phyloP scores from a whole-genome alignment of 1,284 basidiomycete genomes.

The Leccinum griseonigrum region DNA sequence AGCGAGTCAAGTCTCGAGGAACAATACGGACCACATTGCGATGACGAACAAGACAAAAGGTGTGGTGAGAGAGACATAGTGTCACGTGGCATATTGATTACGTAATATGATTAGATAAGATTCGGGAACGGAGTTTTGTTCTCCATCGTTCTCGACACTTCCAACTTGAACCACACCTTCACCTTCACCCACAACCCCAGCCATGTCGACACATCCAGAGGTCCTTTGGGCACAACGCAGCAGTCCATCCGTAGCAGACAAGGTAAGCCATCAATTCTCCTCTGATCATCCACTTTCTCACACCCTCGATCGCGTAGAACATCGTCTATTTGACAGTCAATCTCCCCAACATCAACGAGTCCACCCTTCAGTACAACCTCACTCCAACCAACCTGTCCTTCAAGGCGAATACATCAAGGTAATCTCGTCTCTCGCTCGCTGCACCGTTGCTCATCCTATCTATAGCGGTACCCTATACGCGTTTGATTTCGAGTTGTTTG shows the following conservation, averaged over 20 bases:
- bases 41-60: background rate
- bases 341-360: conserved; percentile 73
- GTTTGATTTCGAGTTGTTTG: conserved; percentile 73
- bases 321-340: conserved; percentile 83
- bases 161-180: conserved; percentile 17
- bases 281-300: conserved; percentile 9
- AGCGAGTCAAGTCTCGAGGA: background rate
- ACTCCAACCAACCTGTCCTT: conserved; percentile 65
- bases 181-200: conserved; percentile 16
- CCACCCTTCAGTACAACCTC: conserved; percentile 62
- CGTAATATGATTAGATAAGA: conserved; percentile 17
- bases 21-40: conserved; percentile 23
- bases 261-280: conserved; percentile 45
- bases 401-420: conserved; percentile 72
- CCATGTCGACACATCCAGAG: conserved; percentile 73
- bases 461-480: conserved; percentile 59
- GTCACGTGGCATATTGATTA: conserved; percentile 37
- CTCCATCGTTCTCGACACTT: conserved; percentile 39
- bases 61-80: background rate
- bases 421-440: conserved; percentile 29
- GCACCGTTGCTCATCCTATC: conserved; percentile 22
- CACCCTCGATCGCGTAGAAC: conserved; percentile 51
- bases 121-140: conserved; percentile 19
- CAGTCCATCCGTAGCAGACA: conserved; percentile 60
- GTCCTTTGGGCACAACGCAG: conserved; percentile 91